A percentile compares a stretch with the other conserved stretches of the same genome.
phyloP scores from a whole-genome alignment of 1,139 yeast species.

The Pichia sp. region DNA sequence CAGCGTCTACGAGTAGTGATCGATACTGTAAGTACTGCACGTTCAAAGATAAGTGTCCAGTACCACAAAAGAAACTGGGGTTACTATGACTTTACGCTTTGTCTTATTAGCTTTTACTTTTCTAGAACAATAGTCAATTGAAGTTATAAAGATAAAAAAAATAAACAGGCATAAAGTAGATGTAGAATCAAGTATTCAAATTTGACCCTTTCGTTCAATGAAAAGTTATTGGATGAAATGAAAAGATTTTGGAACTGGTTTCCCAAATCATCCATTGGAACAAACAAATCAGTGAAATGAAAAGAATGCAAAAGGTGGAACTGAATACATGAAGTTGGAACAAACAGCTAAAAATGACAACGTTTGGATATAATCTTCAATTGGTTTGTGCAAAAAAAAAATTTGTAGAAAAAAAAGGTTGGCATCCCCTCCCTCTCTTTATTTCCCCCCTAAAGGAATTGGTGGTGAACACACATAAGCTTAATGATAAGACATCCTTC shows the following conservation, averaged over 20 bases:
- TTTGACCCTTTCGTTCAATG: not conserved
- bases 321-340: conserved; percentile 8
- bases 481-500: conserved; percentile 5
- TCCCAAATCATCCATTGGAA: not conserved
- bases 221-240: not conserved
- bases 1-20: conserved; percentile 32
- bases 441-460: conserved; percentile 9
- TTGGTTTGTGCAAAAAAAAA: not conserved
- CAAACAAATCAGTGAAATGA: not conserved
- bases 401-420: conserved; percentile 1
- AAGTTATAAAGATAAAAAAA: not conserved
- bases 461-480: conserved; percentile 2
- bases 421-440: conserved; percentile 14
- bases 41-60: conserved; percentile 31
- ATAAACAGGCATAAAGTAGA: not conserved
- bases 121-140: no score
- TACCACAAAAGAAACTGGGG: conserved; percentile 5
- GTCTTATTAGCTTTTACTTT: no score
- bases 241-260: conserved; percentile 1
- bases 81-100: conserved; percentile 1
- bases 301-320: not conserved
- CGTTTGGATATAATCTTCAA: not conserved
- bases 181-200: not conserved
- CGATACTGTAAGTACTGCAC: conserved; percentile 46
- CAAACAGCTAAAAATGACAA: not conserved